phyloP scores from a whole-genome alignment of 2,329 filamentous ascomycete genomes.

The Aureobasidium sp. region DNA sequence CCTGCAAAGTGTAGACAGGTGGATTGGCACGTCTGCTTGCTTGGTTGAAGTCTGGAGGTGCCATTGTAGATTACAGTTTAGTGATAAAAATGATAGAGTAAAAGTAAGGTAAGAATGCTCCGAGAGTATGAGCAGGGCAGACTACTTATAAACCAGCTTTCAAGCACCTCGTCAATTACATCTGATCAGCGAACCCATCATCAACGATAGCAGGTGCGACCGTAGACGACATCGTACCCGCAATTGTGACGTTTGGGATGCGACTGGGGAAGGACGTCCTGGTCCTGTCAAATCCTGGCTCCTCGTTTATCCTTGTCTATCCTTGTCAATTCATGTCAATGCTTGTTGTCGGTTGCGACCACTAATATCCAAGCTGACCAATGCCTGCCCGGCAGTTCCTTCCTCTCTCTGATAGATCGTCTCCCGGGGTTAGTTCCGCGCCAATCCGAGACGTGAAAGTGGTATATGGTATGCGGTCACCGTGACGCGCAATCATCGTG shows the following conservation, averaged over 20 bases:
- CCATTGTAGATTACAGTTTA: neutral
- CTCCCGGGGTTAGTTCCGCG: neutral
- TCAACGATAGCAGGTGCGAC: neutral
- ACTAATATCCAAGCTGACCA: constrained; percentile 1
- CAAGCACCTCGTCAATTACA: neutral
- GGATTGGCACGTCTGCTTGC: neutral
- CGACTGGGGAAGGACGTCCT: neutral
- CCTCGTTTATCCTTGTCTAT: neutral
- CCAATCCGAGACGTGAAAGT: neutral
- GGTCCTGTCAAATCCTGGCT: neutral
- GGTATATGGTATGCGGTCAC: neutral
- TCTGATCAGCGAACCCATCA: neutral
- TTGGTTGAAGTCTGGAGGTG: neutral
- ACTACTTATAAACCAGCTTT: neutral
- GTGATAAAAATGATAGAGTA: neutral
- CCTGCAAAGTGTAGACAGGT: constrained; percentile 4
- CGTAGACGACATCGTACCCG: neutral
- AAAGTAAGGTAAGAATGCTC: neutral
- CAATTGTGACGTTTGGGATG: constrained; percentile 5
- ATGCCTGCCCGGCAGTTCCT: neutral
- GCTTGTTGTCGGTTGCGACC: neutral
- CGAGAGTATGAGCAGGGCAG: neutral
- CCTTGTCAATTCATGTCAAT: neutral
- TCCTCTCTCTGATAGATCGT: neutral
- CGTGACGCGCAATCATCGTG: neutral